These are phyloP conservation scores for Magnaporthiopsis rhizophila DNA, from an alignment of 2,329 filamentous ascomycete genomes.

Conservation along the genomic window DNA sequence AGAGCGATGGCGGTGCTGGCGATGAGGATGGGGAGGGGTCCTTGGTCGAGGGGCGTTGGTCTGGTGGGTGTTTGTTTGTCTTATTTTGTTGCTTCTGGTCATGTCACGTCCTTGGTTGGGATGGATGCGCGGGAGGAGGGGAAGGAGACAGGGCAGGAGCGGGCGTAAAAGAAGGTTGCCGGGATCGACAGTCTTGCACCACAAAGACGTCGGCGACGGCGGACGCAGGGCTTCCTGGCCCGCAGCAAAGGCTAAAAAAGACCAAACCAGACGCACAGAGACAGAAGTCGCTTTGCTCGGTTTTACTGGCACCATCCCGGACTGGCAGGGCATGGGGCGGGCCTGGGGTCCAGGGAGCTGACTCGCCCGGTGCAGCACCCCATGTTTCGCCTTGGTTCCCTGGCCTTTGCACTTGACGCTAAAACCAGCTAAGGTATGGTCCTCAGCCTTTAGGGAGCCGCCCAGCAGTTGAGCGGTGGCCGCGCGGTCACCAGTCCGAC, in stretches of 20 bases:
- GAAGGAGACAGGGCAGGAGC: not conserved
- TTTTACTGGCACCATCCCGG: not conserved
- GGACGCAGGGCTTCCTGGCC: not conserved
- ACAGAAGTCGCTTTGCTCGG: not conserved
- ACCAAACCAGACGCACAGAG: not conserved
- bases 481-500: not conserved
- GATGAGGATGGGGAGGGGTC: no score
- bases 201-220: not conserved
- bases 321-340: not conserved
- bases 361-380: not conserved
- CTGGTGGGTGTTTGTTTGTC: not conserved
- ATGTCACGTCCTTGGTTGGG: not conserved
- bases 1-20: no score
- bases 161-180: not conserved
- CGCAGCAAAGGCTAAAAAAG: not conserved
- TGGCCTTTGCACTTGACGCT: not conserved
- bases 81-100: not conserved
- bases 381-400: not conserved
- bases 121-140: not conserved
- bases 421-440: not conserved
- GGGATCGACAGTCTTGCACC: not conserved
- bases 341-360: not conserved
- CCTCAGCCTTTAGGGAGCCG: no score
- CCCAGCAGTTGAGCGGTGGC: not conserved
- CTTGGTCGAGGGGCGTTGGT: no score